Evolutionary conservation across 352 stramenopile species (phyloP), one percentile per base, ranked within the genome.

Genomic region (Hyphochytrium catenoides): DNA sequence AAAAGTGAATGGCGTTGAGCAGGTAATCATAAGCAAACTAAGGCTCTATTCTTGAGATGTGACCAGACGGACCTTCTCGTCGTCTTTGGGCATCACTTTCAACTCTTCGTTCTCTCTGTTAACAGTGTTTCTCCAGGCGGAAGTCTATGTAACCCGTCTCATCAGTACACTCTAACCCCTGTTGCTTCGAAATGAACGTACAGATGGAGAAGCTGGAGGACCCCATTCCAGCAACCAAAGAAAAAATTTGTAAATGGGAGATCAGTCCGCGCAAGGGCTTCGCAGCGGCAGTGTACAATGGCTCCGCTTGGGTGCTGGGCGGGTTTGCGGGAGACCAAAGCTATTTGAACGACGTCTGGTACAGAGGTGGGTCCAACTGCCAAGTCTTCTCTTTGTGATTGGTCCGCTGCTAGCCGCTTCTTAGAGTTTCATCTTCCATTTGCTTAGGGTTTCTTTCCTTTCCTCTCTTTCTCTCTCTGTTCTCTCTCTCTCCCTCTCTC

Each of bases 341-440:
- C 43, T 70, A 72, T 26, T 54, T 72, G 15, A 76, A 77, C 35
- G 74, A 87, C 43, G 64, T 73, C n/a, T 91, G 75, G 75, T 86
- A 85, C 41, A 57, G 64, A 23, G 39, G 39, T 46, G n/a, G n/a
- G n/a, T n/a, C n/a, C n/a, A n/a, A n/a, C n/a, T n/a, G n/a, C n/a
- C n/a, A n/a, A n/a, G n/a, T n/a, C n/a, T n/a, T n/a, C n/a, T n/a
- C n/a, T n/a, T n/a, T n/a, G n/a, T n/a, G n/a, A n/a, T n/a, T n/a
- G n/a, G n/a, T n/a, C 38, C 41, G 56, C 18, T 53, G 61, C 37
- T 51, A 62, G 6, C 34, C 45, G 14, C 39, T 37, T 8, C 1
- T 47, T 15, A 46, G 34, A 12, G 18, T 47, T 4, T 41, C 40
- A 18, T 18, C 33, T 15, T 29, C 24, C 18, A 46, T 27, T 12